Evolutionary conservation across 2,329 filamentous ascomycete genomes (phyloP).

Genomic region (Xylariales sp.): DNA sequence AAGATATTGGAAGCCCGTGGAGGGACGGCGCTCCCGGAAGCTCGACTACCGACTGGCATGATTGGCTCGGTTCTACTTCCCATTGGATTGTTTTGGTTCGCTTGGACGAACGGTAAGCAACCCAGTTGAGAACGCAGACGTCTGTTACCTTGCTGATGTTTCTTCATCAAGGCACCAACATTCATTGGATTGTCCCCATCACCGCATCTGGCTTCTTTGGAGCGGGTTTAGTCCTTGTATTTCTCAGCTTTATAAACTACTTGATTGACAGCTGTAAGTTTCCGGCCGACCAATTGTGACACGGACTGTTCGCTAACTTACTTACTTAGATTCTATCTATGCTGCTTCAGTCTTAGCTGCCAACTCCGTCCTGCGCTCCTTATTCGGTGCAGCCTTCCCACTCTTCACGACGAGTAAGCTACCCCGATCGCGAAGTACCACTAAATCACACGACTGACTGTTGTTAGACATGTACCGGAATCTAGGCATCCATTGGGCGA

Average conservation of each 20-base stretch:
- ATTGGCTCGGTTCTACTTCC: conserved; percentile 60
- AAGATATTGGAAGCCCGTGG: conserved; percentile 21
- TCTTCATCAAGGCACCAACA: conserved; percentile 23
- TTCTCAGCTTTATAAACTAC: conserved; percentile 53
- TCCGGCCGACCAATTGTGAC: neutral
- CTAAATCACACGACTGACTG: neutral
- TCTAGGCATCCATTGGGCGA: conserved; percentile 7
- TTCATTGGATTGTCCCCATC: conserved; percentile 48
- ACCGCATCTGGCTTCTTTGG: conserved; percentile 31
- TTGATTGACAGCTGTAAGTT: conserved; percentile 46
- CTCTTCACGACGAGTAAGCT: conserved; percentile 55
- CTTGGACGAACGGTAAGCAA: conserved; percentile 60
- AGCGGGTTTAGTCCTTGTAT: conserved; percentile 45
- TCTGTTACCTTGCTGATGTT: neutral
- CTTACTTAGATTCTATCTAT: conserved; percentile 48
- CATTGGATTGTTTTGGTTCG: conserved; percentile 64
- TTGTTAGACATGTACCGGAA: conserved; percentile 4
- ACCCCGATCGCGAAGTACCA: neutral
- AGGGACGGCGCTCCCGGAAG: conserved; percentile 61
- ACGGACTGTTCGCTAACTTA: neutral
- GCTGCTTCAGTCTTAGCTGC: conserved; percentile 71
- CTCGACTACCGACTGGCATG: conserved; percentile 57
- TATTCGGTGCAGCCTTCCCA: conserved; percentile 69
- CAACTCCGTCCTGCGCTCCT: conserved; percentile 64
- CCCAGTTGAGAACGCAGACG: no score